phyloP scores from a whole-genome alignment of 192 early-diverging fungal genomes.

The Backusella australiensis region DNA sequence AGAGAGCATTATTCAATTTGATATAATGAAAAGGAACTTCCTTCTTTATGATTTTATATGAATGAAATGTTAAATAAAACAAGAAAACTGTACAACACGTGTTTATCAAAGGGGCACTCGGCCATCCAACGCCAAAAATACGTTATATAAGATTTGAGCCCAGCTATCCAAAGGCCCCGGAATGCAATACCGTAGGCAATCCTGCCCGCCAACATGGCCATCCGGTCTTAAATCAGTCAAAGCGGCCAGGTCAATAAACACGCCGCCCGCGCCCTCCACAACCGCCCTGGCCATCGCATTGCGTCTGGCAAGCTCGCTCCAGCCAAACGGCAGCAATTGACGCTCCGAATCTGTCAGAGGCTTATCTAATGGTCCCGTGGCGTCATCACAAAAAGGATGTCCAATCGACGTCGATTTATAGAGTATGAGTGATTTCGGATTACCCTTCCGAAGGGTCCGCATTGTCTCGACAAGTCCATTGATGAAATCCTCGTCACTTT shows the following conservation, averaged over 20 bases:
- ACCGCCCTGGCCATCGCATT: constrained; percentile 49
- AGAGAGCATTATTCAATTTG: no score
- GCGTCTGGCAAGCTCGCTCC: constrained; percentile 40
- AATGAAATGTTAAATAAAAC: background rate
- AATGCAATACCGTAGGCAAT: constrained; percentile 56
- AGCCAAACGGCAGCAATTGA: constrained; percentile 32
- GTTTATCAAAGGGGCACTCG: background rate
- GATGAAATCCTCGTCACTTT: constrained; percentile 39
- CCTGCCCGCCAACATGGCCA: constrained; percentile 54
- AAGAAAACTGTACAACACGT: constrained; percentile 1
- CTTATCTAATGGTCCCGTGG: constrained; percentile 31
- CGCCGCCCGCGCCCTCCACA: constrained; percentile 49
- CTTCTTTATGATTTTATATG: background rate
- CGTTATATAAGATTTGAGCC: constrained; percentile 37
- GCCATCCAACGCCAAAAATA: constrained; percentile 16
- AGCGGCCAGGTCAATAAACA: constrained; percentile 48
- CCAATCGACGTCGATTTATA: constrained; percentile 48
- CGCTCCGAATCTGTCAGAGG: constrained; percentile 34
- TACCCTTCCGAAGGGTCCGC: constrained; percentile 27
- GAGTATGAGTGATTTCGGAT: constrained; percentile 41
- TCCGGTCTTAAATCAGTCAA: constrained; percentile 44
- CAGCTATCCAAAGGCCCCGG: constrained; percentile 56
- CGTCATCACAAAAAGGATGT: constrained; percentile 43
- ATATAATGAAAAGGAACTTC: no score
- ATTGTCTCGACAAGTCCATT: constrained; percentile 32